Base-by-base conservation (phyloP, 805 yeast genomes). In the Lipomyces starkeyi region DNA sequence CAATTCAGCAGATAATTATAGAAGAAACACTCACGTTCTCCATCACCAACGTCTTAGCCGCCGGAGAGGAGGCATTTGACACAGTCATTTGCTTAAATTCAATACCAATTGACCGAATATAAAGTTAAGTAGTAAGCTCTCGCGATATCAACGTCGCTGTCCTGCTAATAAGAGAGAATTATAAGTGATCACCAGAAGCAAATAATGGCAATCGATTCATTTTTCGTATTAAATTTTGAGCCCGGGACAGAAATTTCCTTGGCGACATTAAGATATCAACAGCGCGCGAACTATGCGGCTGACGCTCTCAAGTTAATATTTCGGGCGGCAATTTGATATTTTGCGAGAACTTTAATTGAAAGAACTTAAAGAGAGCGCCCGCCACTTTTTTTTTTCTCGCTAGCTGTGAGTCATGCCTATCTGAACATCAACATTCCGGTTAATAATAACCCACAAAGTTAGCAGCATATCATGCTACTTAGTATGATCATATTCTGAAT, bases 21-120 rank as follows among this genome's bases (percentile, higher is more conserved):
- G 20, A 43, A n/a, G 4, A 25, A 9, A 1, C 8, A 65, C 74
- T 68, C 65, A 74, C 76, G 61, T 74, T 74, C 68, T 74, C 76
- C 75, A 74, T 62, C 35, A 72, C 74, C 29, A 75, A 67, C 58
- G 76, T 71, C 68, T 74, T 74, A 58, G 74, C 69, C 65, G 70
- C 76, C 17, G 73, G 64, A n/a, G 59, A 54, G 22, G 65, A 59
- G 34, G 37, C 63, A 27, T 32, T 22, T 27, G 54, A 47, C 22
- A 27, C 35, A 49, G 67, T 20, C 61, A 58, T 58, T 37, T 20
- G 29, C 13, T 11, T 35, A 29, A 25, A 22, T 2, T 20, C 14
- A 17, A 59, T 17, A 25, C 32, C 34, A 25, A 22, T 29, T 22
- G 34, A 22, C 34, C 17, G 13, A 17, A 43, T 43, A 43, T 8